Evolutionary conservation across 2,329 filamentous ascomycete genomes (phyloP).

Genomic region (Penicillium sumatraense): DNA sequence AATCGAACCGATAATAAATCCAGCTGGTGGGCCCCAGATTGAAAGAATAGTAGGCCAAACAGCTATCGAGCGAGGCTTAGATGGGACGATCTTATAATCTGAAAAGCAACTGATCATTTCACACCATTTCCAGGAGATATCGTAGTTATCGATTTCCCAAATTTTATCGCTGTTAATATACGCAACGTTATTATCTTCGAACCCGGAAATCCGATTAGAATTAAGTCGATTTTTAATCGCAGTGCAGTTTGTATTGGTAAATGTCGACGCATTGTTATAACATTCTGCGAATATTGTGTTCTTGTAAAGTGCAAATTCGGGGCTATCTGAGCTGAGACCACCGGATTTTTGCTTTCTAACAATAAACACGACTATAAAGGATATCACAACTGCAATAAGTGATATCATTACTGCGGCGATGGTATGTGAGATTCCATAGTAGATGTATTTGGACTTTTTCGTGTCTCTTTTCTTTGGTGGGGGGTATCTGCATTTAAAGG

Average conservation of each 20-base stretch:
- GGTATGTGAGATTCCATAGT: background rate
- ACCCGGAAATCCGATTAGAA: background rate
- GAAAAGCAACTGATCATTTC: background rate
- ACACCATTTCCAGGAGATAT: background rate
- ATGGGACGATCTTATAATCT: constrained; percentile 1
- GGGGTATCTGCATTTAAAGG: background rate
- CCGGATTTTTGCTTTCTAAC: background rate
- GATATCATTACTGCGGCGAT: background rate
- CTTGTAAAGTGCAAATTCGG: background rate
- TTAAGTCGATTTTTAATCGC: background rate
- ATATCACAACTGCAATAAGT: background rate
- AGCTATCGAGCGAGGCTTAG: background rate
- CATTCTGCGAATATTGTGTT: background rate
- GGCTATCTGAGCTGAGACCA: background rate
- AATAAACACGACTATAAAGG: background rate
- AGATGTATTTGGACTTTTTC: background rate
- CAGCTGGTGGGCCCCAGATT: background rate
- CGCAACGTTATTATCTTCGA: background rate
- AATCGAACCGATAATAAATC: background rate
- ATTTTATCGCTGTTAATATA: background rate
- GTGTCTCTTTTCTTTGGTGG: background rate
- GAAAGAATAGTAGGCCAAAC: background rate
- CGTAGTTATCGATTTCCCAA: background rate
- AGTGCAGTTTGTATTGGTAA: background rate
- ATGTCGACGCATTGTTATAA: background rate